phyloP scores from a whole-genome alignment of 2,329 filamentous ascomycete species.

The Fusarium verticillioides region DNA sequence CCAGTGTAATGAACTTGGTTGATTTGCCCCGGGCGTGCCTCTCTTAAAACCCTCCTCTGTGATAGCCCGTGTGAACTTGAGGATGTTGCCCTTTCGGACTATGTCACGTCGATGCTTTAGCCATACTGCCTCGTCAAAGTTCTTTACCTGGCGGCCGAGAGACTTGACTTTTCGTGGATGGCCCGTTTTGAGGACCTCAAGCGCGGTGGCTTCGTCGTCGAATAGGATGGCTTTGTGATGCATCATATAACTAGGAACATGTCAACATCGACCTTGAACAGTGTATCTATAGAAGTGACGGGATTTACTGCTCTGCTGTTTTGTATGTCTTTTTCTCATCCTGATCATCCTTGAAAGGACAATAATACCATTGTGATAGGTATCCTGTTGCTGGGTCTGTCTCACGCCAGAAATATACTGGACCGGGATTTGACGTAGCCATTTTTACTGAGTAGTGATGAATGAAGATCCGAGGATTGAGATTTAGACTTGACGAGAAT shows the following conservation, averaged over 20 bases:
- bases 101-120: slow-evolving; percentile 61
- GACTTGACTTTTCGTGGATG: slow-evolving; percentile 61
- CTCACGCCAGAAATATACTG: slow-evolving; percentile 61
- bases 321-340: slow-evolving; percentile 53
- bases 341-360: slow-evolving; percentile 57
- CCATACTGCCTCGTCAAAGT: slow-evolving; percentile 66
- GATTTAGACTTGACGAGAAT: background rate
- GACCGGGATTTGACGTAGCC: slow-evolving; percentile 21
- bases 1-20: slow-evolving; percentile 24
- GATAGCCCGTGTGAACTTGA: slow-evolving; percentile 66
- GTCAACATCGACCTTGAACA: background rate
- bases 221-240: slow-evolving; percentile 64
- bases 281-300: background rate
- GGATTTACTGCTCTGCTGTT: slow-evolving; percentile 63
- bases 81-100: slow-evolving; percentile 66
- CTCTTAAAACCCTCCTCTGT: slow-evolving; percentile 44
- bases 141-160: slow-evolving; percentile 65
- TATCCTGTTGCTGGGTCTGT: slow-evolving; percentile 61
- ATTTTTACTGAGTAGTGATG: background rate
- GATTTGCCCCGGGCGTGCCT: slow-evolving; percentile 36
- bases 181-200: slow-evolving; percentile 59
- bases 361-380: slow-evolving; percentile 72
- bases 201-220: slow-evolving; percentile 55
- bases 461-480: background rate
- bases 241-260: slow-evolving; percentile 62